Evolutionary conservation across 148 eudicot genomes (phyloP), one percentile per base, ranked within the genome.

Genomic region (Rhododendron simsii): DNA sequence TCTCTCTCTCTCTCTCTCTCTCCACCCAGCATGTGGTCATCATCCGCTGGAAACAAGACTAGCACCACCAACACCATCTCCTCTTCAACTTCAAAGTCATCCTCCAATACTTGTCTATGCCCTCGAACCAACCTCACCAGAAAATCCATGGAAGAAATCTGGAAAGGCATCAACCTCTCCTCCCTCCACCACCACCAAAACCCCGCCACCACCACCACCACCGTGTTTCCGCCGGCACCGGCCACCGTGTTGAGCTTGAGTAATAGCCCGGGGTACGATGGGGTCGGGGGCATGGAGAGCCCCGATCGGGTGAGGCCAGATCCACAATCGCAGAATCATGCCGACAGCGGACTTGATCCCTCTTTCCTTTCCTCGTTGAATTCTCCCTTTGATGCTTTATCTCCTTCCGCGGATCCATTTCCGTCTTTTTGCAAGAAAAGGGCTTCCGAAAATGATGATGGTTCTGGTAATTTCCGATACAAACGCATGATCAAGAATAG

Each of bases 401-500:
- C 84, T 12, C 76, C 76, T 85, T 48, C 88, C 6, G 5, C 80
- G 53, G 77, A 81, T 28, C 80, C 15, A 12, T 73, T 80, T 67
- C 35, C 89, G 61, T 80, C 89, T 6, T 85, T 89, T 8, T 44
- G 75, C 35, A 89, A 86, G 71, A 93, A 92, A 67, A 88, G 91
- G 87, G 67, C 30, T 37, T 53, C 87, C 3, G 86, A 88, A 26
- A 87, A 88, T 63, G 77, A 86, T 7, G 85, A 75, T 3, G 10
- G 86, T 65, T 53, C 87, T 61, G 88, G 83, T 63, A 92, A 95
- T 51, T 89, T 89, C 1, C 83, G 90, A 9, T 87, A 89, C 87
- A 94, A 92, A 82, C 93, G 98, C 51, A 89, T 91, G 94, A 93
- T 95, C 86, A 94, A 95, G 90, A 95, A 95, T 82, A 76, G 96